A percentile compares a stretch with the other conserved stretches of the same genome.
These are phyloP conservation scores for Emericellopsis cladophorae DNA, from an alignment of 2,329 filamentous ascomycete genomes.

Conservation along the genomic window DNA sequence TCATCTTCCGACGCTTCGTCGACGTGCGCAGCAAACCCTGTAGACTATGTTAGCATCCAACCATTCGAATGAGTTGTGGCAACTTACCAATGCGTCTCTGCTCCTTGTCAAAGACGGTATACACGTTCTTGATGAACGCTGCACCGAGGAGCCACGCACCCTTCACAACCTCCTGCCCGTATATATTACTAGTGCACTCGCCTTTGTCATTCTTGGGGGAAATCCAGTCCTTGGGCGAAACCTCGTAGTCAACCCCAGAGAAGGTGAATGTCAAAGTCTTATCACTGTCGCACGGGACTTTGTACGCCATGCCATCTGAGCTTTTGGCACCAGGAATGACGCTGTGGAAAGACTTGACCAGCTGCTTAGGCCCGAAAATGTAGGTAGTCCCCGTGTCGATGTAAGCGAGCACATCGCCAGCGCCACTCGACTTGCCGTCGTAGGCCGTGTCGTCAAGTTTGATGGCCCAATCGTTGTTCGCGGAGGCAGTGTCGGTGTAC, in stretches of 20 bases:
- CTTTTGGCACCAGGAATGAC: constrained; percentile 49
- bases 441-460: constrained; percentile 52
- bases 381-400: constrained; percentile 80
- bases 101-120: constrained; percentile 72
- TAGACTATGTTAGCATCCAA: not conserved
- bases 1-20: not conserved
- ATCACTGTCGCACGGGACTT: constrained; percentile 59
- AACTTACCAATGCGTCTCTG: constrained; percentile 45
- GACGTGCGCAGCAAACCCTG: constrained; percentile 2
- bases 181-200: constrained; percentile 58
- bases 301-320: constrained; percentile 49
- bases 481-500: constrained; percentile 42
- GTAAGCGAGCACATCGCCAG: constrained; percentile 49
- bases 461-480: constrained; percentile 59
- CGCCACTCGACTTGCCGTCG: constrained; percentile 42
- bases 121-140: constrained; percentile 82
- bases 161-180: constrained; percentile 55
- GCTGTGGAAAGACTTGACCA: constrained; percentile 56
- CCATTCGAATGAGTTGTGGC: not conserved
- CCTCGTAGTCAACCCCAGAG: constrained; percentile 50
- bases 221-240: constrained; percentile 63
- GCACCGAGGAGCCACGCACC: constrained; percentile 72
- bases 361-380: constrained; percentile 55
- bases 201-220: constrained; percentile 28
- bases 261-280: constrained; percentile 53